Percentiles rank a stretch among this genome's conserved stretches.
Evolutionary conservation across 2,329 filamentous ascomycete species (phyloP).

Genomic region (Claviceps fusiformis): DNA sequence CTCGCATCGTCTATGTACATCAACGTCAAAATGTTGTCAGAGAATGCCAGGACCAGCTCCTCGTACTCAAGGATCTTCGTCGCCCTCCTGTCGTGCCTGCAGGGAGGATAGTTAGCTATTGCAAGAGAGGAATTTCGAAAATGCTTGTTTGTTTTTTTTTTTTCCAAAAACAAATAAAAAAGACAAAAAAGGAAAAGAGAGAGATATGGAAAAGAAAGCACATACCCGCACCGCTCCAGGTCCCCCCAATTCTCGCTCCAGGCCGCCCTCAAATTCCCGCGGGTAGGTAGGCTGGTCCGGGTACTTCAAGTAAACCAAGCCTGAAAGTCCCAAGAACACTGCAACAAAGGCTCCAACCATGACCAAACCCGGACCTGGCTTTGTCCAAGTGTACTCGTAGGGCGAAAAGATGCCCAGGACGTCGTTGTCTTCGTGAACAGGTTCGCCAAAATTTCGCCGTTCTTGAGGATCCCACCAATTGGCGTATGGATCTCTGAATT

Average conservation of each 20-base stretch:
- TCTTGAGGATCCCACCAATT: constrained; percentile 98
- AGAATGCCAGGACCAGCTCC: not conserved
- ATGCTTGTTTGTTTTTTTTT: too few relatives aligned
- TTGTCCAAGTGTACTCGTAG: constrained; percentile 75
- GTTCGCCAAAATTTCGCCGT: constrained; percentile 90
- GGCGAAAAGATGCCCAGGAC: constrained; percentile 79
- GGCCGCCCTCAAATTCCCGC: constrained; percentile 56
- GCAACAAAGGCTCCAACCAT: constrained; percentile 57
- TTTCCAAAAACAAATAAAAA: not conserved
- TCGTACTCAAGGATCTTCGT: constrained; percentile 34
- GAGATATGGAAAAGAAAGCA: too few relatives aligned
- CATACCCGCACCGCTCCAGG: constrained; percentile 52
- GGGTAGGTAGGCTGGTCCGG: constrained; percentile 59
- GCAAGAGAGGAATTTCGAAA: not conserved
- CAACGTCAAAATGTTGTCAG: constrained; percentile 8
- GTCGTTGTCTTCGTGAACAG: constrained; percentile 93
- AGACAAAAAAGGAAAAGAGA: not conserved
- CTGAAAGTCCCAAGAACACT: constrained; percentile 50
- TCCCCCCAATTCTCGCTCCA: constrained; percentile 65
- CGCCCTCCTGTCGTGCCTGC: constrained; percentile 41
- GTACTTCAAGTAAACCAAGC: constrained; percentile 54
- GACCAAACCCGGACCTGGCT: constrained; percentile 52
- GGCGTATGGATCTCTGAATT: constrained; percentile 82
- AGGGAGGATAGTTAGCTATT: not conserved
- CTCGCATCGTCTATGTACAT: constrained; percentile 22